Evolutionary conservation across 1,284 basidiomycete genomes (phyloP).

Genomic region (Puccinia triticina): DNA sequence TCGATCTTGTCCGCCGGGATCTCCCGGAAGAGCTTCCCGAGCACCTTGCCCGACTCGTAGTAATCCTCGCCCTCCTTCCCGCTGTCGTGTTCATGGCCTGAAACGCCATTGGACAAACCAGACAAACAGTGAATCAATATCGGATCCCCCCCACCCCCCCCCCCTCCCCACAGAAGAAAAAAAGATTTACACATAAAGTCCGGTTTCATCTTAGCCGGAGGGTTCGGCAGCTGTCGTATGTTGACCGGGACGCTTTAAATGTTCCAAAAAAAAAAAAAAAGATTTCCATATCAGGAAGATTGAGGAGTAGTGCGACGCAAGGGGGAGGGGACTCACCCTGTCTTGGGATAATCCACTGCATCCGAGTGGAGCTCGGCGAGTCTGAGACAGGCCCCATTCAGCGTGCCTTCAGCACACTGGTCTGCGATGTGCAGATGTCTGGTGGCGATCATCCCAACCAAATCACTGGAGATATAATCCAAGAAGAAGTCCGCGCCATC

Average conservation of each 20-base stretch:
- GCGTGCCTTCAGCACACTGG: slow-evolving; percentile 65
- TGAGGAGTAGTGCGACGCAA: background rate
- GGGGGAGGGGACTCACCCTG: slow-evolving; percentile 26
- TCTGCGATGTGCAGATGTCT: slow-evolving; percentile 75
- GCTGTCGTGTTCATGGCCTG: slow-evolving; percentile 22
- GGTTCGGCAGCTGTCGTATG: slow-evolving; percentile 10
- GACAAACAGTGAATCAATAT: too few species aligned
- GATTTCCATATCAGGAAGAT: background rate
- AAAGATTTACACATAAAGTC: slow-evolving; percentile 34
- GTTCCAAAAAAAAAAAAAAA: background rate
- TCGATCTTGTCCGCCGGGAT: slow-evolving; percentile 47
- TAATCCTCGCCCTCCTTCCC: slow-evolving; percentile 31
- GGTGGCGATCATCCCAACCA: slow-evolving; percentile 64
- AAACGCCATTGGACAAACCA: background rate
- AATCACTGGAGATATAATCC: slow-evolving; percentile 71
- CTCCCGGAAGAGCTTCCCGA: slow-evolving; percentile 42
- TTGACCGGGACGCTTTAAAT: slow-evolving; percentile 20
- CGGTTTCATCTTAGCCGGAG: slow-evolving; percentile 22
- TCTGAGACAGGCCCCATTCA: slow-evolving; percentile 67
- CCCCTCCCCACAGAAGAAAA: background rate
- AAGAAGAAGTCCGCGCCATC: slow-evolving; percentile 75
- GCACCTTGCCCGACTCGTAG: slow-evolving; percentile 34
- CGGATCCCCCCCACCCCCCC: too few species aligned
- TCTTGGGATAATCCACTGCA: slow-evolving; percentile 64
- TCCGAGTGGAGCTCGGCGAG: slow-evolving; percentile 69